Percentiles rank a stretch among this genome's conserved stretches.
phyloP scores from a whole-genome alignment of 2,329 filamentous ascomycete genomes.

The Aspergillus thermomutatus region DNA sequence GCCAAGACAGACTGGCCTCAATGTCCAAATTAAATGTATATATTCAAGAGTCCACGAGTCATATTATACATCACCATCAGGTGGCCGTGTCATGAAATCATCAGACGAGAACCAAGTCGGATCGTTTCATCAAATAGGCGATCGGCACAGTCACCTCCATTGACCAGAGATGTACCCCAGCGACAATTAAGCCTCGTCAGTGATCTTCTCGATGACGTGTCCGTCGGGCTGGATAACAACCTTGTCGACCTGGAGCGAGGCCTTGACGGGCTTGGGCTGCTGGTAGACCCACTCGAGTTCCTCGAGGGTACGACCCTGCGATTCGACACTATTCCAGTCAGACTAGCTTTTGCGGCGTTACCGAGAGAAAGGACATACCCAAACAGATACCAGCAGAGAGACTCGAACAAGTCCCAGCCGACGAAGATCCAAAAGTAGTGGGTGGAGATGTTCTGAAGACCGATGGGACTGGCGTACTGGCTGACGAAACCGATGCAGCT shows the following conservation, averaged over 20 bases:
- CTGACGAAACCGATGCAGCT: constrained; percentile 49
- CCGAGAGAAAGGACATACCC: constrained; percentile 32
- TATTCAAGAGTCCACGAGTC: not conserved
- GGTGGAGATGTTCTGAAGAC: constrained; percentile 41
- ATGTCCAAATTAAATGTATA: not conserved
- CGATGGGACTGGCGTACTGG: constrained; percentile 48
- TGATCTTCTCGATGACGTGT: constrained; percentile 47
- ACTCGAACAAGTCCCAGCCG: constrained; percentile 47
- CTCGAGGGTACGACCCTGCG: constrained; percentile 50
- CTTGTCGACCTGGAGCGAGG: constrained; percentile 48
- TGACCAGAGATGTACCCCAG: not conserved
- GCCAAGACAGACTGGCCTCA: not conserved
- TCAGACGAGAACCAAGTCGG: not conserved
- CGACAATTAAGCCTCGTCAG: constrained; percentile 16
- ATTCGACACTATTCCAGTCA: constrained; percentile 41
- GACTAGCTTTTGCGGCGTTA: not conserved
- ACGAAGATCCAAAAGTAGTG: constrained; percentile 46
- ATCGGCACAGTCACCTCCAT: not conserved
- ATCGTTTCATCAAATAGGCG: not conserved
- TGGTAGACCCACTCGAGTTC: constrained; percentile 51
- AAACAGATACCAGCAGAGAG: constrained; percentile 46
- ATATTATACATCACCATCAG: not conserved
- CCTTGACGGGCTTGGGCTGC: constrained; percentile 50
- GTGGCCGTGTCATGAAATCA: not conserved
- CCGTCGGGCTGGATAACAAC: constrained; percentile 47